Evolutionary conservation across 345 rosid species (phyloP).

Genomic region (Eucalyptus regnans): DNA sequence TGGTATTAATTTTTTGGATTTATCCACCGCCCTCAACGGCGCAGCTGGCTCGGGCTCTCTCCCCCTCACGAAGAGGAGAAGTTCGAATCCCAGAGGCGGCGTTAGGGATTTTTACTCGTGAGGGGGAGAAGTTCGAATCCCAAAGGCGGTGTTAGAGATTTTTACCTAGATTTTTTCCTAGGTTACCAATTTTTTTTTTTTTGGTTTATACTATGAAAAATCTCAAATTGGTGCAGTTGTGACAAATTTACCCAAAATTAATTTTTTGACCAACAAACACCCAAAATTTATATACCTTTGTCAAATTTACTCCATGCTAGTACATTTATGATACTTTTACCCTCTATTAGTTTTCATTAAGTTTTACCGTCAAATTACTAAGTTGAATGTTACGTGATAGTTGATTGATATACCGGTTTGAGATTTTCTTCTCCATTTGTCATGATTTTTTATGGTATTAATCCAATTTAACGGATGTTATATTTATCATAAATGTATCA

Average conservation of each 20-base stretch:
- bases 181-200: too few species aligned
- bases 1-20: too few species aligned
- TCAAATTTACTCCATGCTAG: accelerated
- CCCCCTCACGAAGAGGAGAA: too few species aligned
- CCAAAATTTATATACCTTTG: accelerated
- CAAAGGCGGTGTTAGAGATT: too few species aligned
- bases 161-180: too few species aligned
- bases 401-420: accelerated
- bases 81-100: too few species aligned
- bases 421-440: accelerated
- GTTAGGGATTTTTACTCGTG: too few species aligned
- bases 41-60: too few species aligned
- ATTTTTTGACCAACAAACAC: accelerated
- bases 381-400: accelerated
- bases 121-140: too few species aligned
- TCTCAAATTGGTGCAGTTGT: accelerated
- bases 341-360: accelerated
- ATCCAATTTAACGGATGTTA: accelerated
- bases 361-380: accelerated
- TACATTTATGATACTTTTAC: accelerated
- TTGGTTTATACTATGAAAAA: too few species aligned
- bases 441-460: accelerated
- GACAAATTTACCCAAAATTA: accelerated
- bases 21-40: too few species aligned
- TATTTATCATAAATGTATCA: accelerated